phyloP scores from a whole-genome alignment of 1,139 yeast species.

The Pichia cactophila region DNA sequence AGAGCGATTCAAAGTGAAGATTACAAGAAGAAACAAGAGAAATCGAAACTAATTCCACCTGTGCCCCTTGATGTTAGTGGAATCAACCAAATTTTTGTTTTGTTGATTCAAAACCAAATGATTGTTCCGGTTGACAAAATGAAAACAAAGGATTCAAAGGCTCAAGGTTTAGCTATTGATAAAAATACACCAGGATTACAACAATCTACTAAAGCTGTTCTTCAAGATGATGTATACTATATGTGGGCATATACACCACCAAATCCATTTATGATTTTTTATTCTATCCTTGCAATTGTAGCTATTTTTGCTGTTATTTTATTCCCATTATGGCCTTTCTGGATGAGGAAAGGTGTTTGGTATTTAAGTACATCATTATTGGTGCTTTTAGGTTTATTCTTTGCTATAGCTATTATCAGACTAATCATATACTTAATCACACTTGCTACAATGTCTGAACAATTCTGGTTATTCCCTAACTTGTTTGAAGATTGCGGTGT shows the following conservation, averaged over 20 bases:
- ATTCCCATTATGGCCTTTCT: constrained; percentile 94
- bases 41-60: constrained; percentile 45
- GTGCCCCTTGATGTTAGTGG: constrained; percentile 37
- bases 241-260: constrained; percentile 84
- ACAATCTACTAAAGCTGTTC: constrained; percentile 58
- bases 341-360: constrained; percentile 89
- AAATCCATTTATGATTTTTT: constrained; percentile 55
- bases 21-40: constrained; percentile 48
- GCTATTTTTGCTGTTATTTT: constrained; percentile 71
- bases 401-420: constrained; percentile 73
- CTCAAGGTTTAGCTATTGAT: constrained; percentile 57
- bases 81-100: constrained; percentile 57
- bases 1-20: constrained; percentile 73
- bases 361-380: constrained; percentile 73
- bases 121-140: constrained; percentile 69
- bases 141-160: constrained; percentile 64
- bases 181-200: constrained; percentile 69
- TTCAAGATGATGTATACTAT: constrained; percentile 73
- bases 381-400: constrained; percentile 68
- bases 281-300: constrained; percentile 56
- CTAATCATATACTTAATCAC: constrained; percentile 63
- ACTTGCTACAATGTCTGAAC: constrained; percentile 40
- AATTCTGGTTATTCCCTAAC: constrained; percentile 91
- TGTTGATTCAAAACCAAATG: constrained; percentile 66
- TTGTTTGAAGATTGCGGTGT: constrained; percentile 94